Percentiles rank a stretch among this genome's conserved stretches.
Conservation (phyloP, 1,139 yeast species). For the Diutina mesorugosa region DNA sequence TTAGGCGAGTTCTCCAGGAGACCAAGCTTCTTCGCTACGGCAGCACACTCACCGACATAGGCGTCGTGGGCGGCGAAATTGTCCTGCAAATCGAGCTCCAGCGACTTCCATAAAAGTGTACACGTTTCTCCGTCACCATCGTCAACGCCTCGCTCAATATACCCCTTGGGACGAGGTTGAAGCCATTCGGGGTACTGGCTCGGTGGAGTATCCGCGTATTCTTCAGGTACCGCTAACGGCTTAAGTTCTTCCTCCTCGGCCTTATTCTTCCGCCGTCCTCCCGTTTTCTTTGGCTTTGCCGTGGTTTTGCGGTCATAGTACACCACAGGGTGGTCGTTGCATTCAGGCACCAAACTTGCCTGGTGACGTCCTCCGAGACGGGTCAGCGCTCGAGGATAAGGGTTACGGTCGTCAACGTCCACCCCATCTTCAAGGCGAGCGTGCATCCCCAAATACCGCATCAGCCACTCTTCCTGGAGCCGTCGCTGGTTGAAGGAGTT, state of each 20-base stretch:
- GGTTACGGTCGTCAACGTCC: conserved; percentile 62
- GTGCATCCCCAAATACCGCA: conserved; percentile 70
- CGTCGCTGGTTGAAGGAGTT: conserved; percentile 35
- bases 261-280: conserved; percentile 8
- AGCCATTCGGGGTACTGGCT: conserved; percentile 60
- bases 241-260: conserved; percentile 11
- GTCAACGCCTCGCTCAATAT: conserved; percentile 77
- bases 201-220: conserved; percentile 25
- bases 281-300: conserved; percentile 4
- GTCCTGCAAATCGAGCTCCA: conserved; percentile 18
- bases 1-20: conserved; percentile 45
- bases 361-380: conserved; percentile 69
- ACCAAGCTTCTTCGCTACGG: conserved; percentile 36
- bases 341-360: conserved; percentile 52
- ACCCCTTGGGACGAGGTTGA: conserved; percentile 68
- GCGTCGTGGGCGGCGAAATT: conserved; percentile 29
- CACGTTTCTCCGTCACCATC: conserved; percentile 41
- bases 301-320: conserved; percentile 39
- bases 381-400: conserved; percentile 74
- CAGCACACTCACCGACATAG: conserved; percentile 42
- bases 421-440: conserved; percentile 68
- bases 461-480: conserved; percentile 61
- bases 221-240: conserved; percentile 34
- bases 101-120: conserved; percentile 54
- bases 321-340: conserved; percentile 53